Evolutionary conservation across 495 filamentous ascomycete genomes (phyloP).

Genomic region (Physcia stellaris): DNA sequence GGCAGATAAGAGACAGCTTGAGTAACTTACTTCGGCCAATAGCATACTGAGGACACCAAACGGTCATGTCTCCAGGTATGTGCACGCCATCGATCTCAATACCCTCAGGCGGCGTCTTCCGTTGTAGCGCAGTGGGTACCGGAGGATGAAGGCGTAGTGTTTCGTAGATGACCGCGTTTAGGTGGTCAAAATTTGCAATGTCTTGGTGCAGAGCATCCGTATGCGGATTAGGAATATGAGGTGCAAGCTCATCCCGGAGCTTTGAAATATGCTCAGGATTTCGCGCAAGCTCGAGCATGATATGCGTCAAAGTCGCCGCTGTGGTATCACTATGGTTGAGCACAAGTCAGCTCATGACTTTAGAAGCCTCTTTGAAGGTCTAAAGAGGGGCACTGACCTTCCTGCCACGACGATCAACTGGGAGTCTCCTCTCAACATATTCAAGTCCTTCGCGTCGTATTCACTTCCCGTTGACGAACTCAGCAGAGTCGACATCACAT

Average conservation of each 20-base stretch:
- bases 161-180: conserved; percentile 37
- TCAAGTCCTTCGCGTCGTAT: conserved; percentile 14
- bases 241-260: conserved; percentile 19
- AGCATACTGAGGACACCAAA: conserved; percentile 25
- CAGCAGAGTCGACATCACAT: conserved; percentile 24
- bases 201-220: conserved; percentile 7
- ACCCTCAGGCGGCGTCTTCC: conserved; percentile 31
- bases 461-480: conserved; percentile 17
- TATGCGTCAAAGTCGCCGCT: conserved; percentile 18
- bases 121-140: conserved; percentile 19
- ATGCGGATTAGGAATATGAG: conserved; percentile 6
- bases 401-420: conserved; percentile 28
- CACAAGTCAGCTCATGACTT: not conserved
- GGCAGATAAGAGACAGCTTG: not conserved
- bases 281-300: conserved; percentile 22
- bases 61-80: conserved; percentile 28
- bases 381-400: conserved; percentile 17
- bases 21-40: conserved; percentile 19
- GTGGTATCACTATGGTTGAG: conserved; percentile 22
- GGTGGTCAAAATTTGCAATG: conserved; percentile 12
- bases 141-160: conserved; percentile 31
- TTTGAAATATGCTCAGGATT: conserved; percentile 15
- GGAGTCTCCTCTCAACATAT: conserved; percentile 21
- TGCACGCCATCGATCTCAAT: conserved; percentile 27
- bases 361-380: not conserved